phyloP scores from a whole-genome alignment of 495 filamentous ascomycete genomes.

The Parathielavia hyrcaniae region DNA sequence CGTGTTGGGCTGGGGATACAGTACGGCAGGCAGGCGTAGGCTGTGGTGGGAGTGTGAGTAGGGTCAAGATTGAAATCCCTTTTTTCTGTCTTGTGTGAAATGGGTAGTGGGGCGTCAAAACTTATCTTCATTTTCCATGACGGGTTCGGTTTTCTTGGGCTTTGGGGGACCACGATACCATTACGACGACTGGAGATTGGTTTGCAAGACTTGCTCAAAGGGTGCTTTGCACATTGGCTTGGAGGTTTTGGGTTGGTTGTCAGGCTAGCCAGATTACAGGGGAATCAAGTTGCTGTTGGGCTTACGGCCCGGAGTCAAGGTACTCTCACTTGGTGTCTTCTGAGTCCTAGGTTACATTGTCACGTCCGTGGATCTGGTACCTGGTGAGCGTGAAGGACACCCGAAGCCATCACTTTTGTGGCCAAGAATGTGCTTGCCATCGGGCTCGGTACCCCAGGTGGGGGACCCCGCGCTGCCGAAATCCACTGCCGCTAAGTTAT shows the following conservation, averaged over 20 bases:
- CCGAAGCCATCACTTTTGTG: background rate
- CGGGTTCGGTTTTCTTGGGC: no score
- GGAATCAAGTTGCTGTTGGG: background rate
- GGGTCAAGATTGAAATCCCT: no score
- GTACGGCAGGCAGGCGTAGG: slow-evolving; percentile 33
- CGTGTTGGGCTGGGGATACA: slow-evolving; percentile 62
- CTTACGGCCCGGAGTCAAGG: no score
- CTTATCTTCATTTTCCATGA: no score
- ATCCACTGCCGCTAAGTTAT: slow-evolving; percentile 26
- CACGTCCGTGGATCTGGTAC: no score
- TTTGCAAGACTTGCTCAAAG: background rate
- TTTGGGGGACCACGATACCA: background rate
- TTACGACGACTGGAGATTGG: background rate
- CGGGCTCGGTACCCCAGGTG: slow-evolving; percentile 6
- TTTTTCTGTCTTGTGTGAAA: background rate
- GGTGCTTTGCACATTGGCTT: slow-evolving; percentile 8
- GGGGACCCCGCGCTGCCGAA: slow-evolving; percentile 26
- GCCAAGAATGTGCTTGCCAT: slow-evolving; percentile 1
- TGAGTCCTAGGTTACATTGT: background rate
- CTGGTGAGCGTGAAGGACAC: background rate
- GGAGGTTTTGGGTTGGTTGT: slow-evolving; percentile 1
- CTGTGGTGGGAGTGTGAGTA: background rate
- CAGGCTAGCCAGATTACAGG: background rate
- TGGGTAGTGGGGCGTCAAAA: background rate
- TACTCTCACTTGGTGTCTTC: background rate